These are phyloP conservation scores for Hyphopichia homilentoma DNA, from an alignment of 805 yeast species.

Conservation along the genomic window DNA sequence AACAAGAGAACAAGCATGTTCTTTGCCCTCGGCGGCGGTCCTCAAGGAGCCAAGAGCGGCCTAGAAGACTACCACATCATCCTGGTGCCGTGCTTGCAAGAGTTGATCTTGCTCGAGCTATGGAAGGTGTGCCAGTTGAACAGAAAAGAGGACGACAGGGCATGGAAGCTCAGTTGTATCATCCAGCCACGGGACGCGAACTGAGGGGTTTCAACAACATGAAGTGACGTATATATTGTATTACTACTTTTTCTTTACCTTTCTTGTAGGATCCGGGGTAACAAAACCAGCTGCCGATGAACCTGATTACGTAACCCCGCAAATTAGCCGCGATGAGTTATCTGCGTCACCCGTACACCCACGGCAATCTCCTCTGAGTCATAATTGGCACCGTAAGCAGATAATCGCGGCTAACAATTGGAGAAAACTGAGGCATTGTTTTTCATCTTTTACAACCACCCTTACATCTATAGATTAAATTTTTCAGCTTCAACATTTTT, in stretches of 20 bases:
- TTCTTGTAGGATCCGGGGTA: background rate
- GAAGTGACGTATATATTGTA: background rate
- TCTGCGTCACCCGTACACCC: too few relatives aligned
- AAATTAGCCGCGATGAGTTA: background rate
- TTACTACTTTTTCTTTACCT: background rate
- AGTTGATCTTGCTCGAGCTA: slow-evolving; percentile 61
- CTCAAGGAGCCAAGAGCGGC: slow-evolving; percentile 10
- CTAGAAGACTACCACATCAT: slow-evolving; percentile 36
- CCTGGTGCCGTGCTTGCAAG: slow-evolving; percentile 45
- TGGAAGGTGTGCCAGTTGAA: slow-evolving; percentile 67
- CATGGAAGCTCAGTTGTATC: slow-evolving; percentile 66
- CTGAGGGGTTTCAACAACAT: background rate
- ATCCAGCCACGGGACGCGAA: slow-evolving; percentile 50
- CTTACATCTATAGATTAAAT: too few relatives aligned
- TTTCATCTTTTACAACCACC: too few relatives aligned
- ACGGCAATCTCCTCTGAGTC: too few relatives aligned
- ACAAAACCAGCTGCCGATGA: background rate
- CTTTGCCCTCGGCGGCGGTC: slow-evolving; percentile 7
- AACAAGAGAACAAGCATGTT: slow-evolving; percentile 21
- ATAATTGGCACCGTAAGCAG: too few relatives aligned
- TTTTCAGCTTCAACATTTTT: too few relatives aligned
- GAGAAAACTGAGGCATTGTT: too few relatives aligned
- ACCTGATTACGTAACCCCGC: background rate
- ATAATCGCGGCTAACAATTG: too few relatives aligned
- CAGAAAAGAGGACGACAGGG: slow-evolving; percentile 59